Percentiles rank a stretch among this genome's conserved stretches.
Evolutionary conservation across 352 stramenopile genomes (phyloP).

Genomic region (Globisporangium carolinianum): DNA sequence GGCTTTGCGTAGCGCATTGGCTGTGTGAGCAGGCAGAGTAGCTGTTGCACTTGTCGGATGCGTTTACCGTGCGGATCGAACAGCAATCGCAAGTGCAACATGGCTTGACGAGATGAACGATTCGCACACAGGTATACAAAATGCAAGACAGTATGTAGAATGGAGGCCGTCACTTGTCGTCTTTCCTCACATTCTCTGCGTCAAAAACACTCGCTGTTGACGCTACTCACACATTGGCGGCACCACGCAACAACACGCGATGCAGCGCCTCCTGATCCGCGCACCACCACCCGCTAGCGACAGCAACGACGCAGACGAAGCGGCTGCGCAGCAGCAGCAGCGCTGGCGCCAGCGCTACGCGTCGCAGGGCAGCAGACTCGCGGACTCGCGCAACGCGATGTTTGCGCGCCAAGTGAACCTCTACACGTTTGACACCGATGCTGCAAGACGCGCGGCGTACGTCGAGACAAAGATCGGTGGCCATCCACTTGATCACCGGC

Average conservation of each 20-base stretch:
- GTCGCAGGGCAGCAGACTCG: conserved; percentile 1
- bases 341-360: neutral
- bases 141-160: too few species aligned
- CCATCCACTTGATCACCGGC: conserved; percentile 65
- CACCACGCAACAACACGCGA: neutral
- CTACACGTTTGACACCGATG: conserved; percentile 37
- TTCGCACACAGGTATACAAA: too few species aligned
- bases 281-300: conserved; percentile 26
- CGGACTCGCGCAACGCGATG: conserved; percentile 14
- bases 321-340: conserved; percentile 12
- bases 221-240: too few species aligned
- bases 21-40: too few species aligned
- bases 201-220: too few species aligned
- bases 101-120: too few species aligned
- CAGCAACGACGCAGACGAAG: neutral
- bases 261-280: conserved; percentile 34
- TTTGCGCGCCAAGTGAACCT: conserved; percentile 40
- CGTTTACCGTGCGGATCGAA: too few species aligned
- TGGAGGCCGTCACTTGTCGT: too few species aligned
- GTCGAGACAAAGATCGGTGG: conserved; percentile 77
- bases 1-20: conserved; percentile 2
- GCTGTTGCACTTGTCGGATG: too few species aligned
- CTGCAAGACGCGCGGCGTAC: conserved; percentile 17
- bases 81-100: too few species aligned
- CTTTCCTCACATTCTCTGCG: too few species aligned